Conservation (phyloP, 768 basidiomycete species). For the Lactarius deliciosus region DNA sequence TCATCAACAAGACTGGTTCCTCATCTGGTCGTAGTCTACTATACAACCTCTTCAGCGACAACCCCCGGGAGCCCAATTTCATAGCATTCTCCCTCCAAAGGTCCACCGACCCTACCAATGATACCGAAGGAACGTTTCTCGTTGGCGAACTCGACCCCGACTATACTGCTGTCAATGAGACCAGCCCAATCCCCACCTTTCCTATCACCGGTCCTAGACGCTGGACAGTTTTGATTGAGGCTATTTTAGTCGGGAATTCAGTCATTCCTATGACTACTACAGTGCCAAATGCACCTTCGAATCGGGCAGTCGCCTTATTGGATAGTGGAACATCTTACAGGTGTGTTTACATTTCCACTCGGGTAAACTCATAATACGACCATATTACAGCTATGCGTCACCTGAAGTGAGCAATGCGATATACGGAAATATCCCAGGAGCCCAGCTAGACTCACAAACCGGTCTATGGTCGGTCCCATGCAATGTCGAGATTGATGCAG, state of each 20-base stretch:
- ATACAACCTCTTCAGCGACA: slow-evolving; percentile 70
- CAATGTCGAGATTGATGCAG: slow-evolving; percentile 69
- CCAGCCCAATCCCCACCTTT: slow-evolving; percentile 67
- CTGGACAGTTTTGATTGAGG: slow-evolving; percentile 79
- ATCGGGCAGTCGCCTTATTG: slow-evolving; percentile 71
- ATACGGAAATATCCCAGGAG: slow-evolving; percentile 65
- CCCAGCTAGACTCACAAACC: slow-evolving; percentile 48
- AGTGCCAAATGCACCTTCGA: slow-evolving; percentile 57
- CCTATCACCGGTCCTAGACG: slow-evolving; percentile 60
- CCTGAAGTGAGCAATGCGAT: slow-evolving; percentile 63
- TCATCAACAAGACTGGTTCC: slow-evolving; percentile 55
- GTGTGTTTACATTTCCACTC: slow-evolving; percentile 42
- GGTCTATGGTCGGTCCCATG: slow-evolving; percentile 78
- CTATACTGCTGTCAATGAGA: slow-evolving; percentile 60
- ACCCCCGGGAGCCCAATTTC: slow-evolving; percentile 73
- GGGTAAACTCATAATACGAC: slow-evolving; percentile 18
- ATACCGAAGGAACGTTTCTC: slow-evolving; percentile 66
- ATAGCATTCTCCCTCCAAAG: slow-evolving; percentile 76
- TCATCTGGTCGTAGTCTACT: slow-evolving; percentile 67
- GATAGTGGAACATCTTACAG: slow-evolving; percentile 84
- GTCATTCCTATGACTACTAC: slow-evolving; percentile 52
- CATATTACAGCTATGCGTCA: slow-evolving; percentile 60
- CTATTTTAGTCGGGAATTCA: slow-evolving; percentile 58
- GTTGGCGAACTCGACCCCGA: slow-evolving; percentile 70
- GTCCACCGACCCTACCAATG: slow-evolving; percentile 49